phyloP scores from a whole-genome alignment of 495 filamentous ascomycete genomes.

The Annulohypoxylon maeteangense region DNA sequence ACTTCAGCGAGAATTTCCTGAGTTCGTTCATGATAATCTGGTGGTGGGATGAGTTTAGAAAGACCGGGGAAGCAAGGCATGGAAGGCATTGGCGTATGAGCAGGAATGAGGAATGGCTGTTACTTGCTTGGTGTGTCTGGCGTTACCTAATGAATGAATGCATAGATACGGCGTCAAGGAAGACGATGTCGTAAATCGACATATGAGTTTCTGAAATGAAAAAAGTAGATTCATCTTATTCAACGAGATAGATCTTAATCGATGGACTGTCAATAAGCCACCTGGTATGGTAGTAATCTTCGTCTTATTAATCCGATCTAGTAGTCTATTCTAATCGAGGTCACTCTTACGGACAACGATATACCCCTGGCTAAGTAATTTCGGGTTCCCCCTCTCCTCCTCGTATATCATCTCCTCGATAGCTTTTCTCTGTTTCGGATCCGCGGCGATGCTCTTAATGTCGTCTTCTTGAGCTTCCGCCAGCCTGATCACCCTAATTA shows the following conservation, averaged over 20 bases:
- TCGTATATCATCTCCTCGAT: slow-evolving; percentile 54
- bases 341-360: slow-evolving; percentile 58
- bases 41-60: slow-evolving; percentile 9
- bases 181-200: slow-evolving; percentile 9
- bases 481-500: slow-evolving; percentile 56
- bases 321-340: slow-evolving; percentile 49
- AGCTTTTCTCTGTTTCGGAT: slow-evolving; percentile 44
- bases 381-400: slow-evolving; percentile 56
- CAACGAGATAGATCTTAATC: not conserved
- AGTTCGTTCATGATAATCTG: slow-evolving; percentile 62
- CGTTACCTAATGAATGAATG: slow-evolving; percentile 32
- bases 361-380: slow-evolving; percentile 55
- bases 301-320: not conserved
- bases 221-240: not conserved
- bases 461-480: slow-evolving; percentile 48
- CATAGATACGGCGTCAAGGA: slow-evolving; percentile 38
- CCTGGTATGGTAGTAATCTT: slow-evolving; percentile 2
- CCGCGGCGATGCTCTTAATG: slow-evolving; percentile 38
- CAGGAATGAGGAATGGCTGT: slow-evolving; percentile 7
- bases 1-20: slow-evolving; percentile 75
- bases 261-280: slow-evolving; percentile 15
- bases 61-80: not conserved
- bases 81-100: slow-evolving; percentile 25
- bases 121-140: slow-evolving; percentile 9
- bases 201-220: slow-evolving; percentile 4